Conservation (phyloP, 306 rosid species). For the Argentina anserina region DNA sequence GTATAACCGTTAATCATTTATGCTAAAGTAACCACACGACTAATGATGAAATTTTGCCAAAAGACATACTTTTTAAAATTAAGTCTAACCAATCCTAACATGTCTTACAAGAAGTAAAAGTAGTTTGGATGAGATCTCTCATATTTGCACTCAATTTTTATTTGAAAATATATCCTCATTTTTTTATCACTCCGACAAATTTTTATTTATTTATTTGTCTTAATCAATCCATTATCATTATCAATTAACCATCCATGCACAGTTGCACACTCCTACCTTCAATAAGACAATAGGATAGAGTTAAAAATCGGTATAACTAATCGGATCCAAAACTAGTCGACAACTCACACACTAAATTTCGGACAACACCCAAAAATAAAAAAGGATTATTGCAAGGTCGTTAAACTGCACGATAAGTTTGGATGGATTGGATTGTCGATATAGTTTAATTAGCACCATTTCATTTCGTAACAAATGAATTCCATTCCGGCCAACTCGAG, state of each 20-base stretch:
- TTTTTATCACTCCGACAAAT: too few relatives aligned
- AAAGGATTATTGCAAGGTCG: not conserved
- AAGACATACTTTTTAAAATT: not conserved
- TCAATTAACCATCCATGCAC: too few relatives aligned
- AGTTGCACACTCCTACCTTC: not conserved
- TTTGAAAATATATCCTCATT: too few relatives aligned
- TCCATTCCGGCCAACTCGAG: slow-evolving; percentile 19
- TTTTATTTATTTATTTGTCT: too few relatives aligned
- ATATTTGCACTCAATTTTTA: too few relatives aligned
- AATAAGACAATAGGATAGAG: not conserved
- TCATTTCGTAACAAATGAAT: not conserved
- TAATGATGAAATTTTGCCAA: not conserved
- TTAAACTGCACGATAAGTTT: not conserved
- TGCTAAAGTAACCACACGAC: too few relatives aligned
- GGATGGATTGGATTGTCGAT: not conserved
- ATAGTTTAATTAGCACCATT: not conserved
- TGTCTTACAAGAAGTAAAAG: too few relatives aligned
- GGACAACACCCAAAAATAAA: not conserved
- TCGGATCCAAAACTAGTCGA: not conserved
- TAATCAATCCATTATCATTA: too few relatives aligned
- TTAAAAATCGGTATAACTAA: not conserved
- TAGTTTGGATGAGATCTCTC: too few relatives aligned
- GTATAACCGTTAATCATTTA: too few relatives aligned
- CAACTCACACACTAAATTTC: not conserved
- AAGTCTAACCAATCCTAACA: too few relatives aligned